A percentile compares a stretch with the other conserved stretches of the same genome.
Evolutionary conservation across 208 protist species (phyloP).

Genomic region (Balamuthia mandrillaris): DNA sequence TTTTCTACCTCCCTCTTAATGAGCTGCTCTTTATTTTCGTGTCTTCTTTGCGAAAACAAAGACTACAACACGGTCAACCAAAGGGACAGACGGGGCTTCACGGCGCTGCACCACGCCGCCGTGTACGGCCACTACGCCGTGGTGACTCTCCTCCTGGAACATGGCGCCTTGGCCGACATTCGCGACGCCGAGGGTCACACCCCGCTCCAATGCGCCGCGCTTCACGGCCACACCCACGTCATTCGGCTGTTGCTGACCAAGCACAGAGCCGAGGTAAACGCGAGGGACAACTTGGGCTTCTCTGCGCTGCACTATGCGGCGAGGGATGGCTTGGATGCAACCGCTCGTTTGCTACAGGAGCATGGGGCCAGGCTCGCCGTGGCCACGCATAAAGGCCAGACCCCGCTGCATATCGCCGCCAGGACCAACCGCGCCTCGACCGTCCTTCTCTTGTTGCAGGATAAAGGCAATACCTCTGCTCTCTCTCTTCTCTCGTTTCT

Average conservation of each 20-base stretch:
- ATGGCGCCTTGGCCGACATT: not conserved
- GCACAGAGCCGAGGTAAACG: not conserved
- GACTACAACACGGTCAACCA: not conserved
- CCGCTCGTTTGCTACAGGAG: not conserved
- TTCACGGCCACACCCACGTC: not conserved
- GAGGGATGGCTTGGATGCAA: not conserved
- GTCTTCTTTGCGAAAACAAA: not conserved
- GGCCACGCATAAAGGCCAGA: not conserved
- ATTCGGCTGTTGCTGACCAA: not conserved
- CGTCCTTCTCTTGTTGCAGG: no score
- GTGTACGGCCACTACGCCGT: not conserved
- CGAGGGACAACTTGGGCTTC: not conserved
- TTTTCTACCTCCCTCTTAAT: no score
- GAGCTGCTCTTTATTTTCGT: not conserved
- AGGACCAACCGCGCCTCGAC: no score
- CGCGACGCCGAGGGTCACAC: not conserved
- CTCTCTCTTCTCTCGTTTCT: no score
- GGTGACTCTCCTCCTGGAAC: not conserved
- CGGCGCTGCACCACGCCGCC: not conserved
- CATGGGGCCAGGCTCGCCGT: not conserved
- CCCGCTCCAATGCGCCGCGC: not conserved
- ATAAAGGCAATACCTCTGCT: no score
- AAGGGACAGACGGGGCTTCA: not conserved
- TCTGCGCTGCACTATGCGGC: not conserved
- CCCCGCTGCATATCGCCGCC: constrained; percentile 11